Evolutionary conservation across 176 grass and related monocot genomes (phyloP).

Genomic region (Pharus latifolius): DNA sequence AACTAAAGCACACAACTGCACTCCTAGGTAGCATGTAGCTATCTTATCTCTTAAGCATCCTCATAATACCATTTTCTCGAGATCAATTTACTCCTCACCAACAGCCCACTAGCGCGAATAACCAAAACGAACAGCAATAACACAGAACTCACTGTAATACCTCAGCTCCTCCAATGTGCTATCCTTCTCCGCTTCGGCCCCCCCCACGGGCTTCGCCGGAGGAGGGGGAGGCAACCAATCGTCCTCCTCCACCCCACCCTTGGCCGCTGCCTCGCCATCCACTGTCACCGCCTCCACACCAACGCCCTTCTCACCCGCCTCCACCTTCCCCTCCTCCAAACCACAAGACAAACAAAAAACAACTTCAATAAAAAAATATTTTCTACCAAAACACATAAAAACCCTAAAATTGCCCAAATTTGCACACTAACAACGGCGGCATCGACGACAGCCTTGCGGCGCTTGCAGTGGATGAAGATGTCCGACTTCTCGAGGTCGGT

Average conservation of each 20-base stretch:
- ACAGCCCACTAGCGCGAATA: not conserved
- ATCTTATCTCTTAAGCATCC: not conserved
- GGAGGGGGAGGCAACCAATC: conserved; percentile 73
- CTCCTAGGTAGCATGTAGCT: not conserved
- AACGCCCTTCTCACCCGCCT: not conserved
- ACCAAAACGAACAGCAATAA: not conserved
- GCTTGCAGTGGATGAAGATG: conserved; percentile 58
- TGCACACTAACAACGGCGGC: conserved; percentile 11
- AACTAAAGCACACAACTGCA: not conserved
- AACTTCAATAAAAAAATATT: not conserved
- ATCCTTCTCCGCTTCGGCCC: conserved; percentile 8
- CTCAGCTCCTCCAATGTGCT: conserved; percentile 42
- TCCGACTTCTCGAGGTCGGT: conserved; percentile 55
- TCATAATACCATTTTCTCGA: not conserved
- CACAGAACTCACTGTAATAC: conserved; percentile 6
- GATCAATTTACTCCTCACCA: not conserved
- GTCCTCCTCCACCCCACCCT: conserved; percentile 43
- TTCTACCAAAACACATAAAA: not conserved
- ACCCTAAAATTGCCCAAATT: not conserved
- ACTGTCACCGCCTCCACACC: conserved; percentile 7
- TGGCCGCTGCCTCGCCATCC: conserved; percentile 9
- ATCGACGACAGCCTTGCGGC: conserved; percentile 4
- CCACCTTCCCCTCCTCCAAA: conserved; percentile 13
- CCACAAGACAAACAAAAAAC: not conserved
- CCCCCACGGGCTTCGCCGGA: conserved; percentile 25